Evolutionary conservation across 352 stramenopile genomes (phyloP).

Genomic region (Saprolegnia parasitica): DNA sequence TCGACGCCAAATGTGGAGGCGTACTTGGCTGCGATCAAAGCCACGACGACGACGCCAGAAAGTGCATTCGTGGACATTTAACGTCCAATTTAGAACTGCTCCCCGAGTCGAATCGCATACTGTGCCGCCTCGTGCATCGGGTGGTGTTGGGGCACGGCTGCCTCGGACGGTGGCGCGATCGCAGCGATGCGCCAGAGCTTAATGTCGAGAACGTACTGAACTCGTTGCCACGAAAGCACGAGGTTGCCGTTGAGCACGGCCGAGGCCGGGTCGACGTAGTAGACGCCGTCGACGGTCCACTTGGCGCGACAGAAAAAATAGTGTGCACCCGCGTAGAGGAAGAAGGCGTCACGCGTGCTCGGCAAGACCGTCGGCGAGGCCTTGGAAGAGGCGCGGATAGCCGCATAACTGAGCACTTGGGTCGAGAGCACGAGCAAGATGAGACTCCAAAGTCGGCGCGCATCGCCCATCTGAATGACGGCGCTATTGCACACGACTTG

Average conservation of each 20-base stretch:
- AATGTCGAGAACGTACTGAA: not conserved
- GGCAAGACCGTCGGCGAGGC: not conserved
- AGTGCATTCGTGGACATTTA: slow-evolving; percentile 16
- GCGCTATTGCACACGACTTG: slow-evolving; percentile 9
- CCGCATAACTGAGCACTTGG: not conserved
- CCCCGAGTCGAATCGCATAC: not conserved
- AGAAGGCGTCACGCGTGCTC: not conserved
- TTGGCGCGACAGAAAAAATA: not conserved
- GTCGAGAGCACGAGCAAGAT: not conserved
- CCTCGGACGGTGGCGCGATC: not conserved
- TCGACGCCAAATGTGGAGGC: not conserved
- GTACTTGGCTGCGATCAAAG: slow-evolving; percentile 1
- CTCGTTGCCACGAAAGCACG: not conserved
- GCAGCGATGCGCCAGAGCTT: not conserved
- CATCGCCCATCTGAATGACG: not conserved
- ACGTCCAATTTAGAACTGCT: not conserved
- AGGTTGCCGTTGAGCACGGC: slow-evolving; percentile 12
- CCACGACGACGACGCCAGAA: not conserved
- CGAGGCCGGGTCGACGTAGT: slow-evolving; percentile 18
- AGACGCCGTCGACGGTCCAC: not conserved
- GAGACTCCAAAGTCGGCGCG: not conserved
- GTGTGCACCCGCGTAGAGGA: not conserved
- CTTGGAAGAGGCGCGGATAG: not conserved
- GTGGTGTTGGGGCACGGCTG: not conserved
- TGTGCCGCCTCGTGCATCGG: not conserved